Conservation (phyloP, 2,329 filamentous ascomycete genomes). For the Penicillium sp. region DNA sequence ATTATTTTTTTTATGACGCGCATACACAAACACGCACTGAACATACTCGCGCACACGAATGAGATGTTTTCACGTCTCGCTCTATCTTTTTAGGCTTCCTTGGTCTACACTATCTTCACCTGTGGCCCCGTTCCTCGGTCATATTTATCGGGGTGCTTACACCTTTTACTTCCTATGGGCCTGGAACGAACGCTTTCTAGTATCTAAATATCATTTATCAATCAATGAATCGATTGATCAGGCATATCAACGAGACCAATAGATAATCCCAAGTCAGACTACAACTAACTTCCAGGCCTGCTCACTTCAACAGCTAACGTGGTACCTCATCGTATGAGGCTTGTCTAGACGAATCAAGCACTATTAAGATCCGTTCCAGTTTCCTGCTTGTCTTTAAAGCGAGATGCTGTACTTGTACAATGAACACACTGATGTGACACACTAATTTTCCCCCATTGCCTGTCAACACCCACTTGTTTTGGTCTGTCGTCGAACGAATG, state of each 20-base stretch:
- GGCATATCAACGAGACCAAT: background rate
- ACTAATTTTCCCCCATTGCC: too few relatives aligned
- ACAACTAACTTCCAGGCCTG: background rate
- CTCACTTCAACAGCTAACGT: too few relatives aligned
- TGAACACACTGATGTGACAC: too few relatives aligned
- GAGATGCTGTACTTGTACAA: too few relatives aligned
- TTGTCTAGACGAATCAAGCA: too few relatives aligned
- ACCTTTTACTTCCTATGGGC: background rate
- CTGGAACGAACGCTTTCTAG: background rate
- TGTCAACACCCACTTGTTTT: too few relatives aligned
- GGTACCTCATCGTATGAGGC: too few relatives aligned
- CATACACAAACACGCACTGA: conserved; percentile 9
- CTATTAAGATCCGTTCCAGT: too few relatives aligned
- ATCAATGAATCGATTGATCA: background rate
- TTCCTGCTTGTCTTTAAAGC: too few relatives aligned
- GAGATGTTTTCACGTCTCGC: conserved; percentile 14
- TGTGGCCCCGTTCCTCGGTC: background rate
- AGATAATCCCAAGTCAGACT: too few relatives aligned
- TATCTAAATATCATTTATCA: too few relatives aligned
- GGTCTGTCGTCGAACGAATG: too few relatives aligned
- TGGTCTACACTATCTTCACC: background rate
- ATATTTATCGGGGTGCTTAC: background rate
- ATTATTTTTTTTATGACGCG: conserved; percentile 4
- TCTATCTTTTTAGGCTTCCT: background rate
- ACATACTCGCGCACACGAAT: conserved; percentile 24